Base-by-base conservation (phyloP, 108 stramenopile genomes). In the Nitzschia inconspicua region DNA sequence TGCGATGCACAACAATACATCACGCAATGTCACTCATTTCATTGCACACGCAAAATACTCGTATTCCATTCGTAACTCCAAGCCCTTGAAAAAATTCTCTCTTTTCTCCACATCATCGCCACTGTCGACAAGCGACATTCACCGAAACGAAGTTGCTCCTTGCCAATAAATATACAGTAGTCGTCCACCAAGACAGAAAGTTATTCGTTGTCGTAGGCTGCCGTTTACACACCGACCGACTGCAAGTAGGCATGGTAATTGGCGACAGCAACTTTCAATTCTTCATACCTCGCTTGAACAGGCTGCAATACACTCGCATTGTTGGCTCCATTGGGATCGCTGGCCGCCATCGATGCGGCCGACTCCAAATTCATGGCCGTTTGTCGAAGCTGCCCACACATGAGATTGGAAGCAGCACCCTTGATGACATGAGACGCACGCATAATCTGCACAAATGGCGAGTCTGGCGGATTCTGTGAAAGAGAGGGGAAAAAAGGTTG, bases 361-460 rank as follows among this genome's bases (percentile, higher is more conserved):
- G 76, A 70, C 66, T 95, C 94, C 65, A 95, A 47, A 47, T 65
- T 62, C 42, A 77, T 68, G 19, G 94, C 69, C 32, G 82, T 65
- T 28, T 73, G 41, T 63, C 88, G 60, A 25, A 95, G 69, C 51
- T 89, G 71, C 46, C 73, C 59, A 70, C 95, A 96, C 93, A 94
- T 94, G 7, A 96, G 77, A 59, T 96, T 96, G 42, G 91, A 85
- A 6, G 93, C 83, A 10, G 95, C 95, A 22, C 95, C 95, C 65
- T 96, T 96, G 54, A 96, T 88, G 14, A 93, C 89, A 60, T 96
- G 95, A 9, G 88, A 76, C 5, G 83, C 85, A 24, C 91, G 75
- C 67, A 80, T 76, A 28, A 89, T 84, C 22, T 64, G 66, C n/a
- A 83, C 63, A 68, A 83, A 86, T 7, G 82, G 73, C 6, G 68